Conservation (phyloP, 331 rosid genomes). For the Pyracantha coccinea region DNA sequence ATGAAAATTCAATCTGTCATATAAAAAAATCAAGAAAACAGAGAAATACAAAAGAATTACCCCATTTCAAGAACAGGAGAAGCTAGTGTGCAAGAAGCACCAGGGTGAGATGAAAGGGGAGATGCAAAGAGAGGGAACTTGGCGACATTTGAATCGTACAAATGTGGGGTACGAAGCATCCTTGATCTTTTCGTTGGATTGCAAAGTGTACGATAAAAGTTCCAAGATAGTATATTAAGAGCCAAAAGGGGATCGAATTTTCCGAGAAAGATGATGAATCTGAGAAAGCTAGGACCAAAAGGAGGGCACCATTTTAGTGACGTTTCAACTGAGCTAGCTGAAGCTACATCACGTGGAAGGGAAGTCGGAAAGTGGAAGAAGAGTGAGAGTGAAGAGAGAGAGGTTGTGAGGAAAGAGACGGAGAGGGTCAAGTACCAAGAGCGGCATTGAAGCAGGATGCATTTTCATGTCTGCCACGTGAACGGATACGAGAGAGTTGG, state of each 20-base stretch:
- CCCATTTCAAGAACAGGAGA: slow-evolving; percentile 23
- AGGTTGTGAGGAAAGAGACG: not conserved
- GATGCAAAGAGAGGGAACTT: slow-evolving; percentile 30
- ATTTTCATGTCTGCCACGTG: slow-evolving; percentile 58
- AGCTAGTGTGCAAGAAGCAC: slow-evolving; percentile 20
- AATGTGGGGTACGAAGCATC: slow-evolving; percentile 55
- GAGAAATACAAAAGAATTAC: slow-evolving; percentile 21
- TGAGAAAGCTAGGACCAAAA: not conserved
- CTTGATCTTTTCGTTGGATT: not conserved
- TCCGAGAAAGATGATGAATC: not conserved
- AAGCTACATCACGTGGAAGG: not conserved
- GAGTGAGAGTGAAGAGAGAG: not conserved
- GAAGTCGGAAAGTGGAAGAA: not conserved
- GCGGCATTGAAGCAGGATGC: slow-evolving; percentile 18
- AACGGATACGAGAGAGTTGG: slow-evolving; percentile 11
- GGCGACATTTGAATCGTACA: slow-evolving; percentile 30
- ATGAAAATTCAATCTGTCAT: not conserved
- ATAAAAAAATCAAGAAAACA: not conserved
- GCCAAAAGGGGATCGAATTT: not conserved
- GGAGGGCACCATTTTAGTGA: not conserved
- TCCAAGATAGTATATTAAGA: not conserved
- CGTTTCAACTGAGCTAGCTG: not conserved
- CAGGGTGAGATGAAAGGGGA: slow-evolving; percentile 2
- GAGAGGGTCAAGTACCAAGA: not conserved
- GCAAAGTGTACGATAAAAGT: not conserved